These are phyloP conservation scores for Aspergillus pseudoglaucus DNA, from an alignment of 2,329 filamentous ascomycete species.

Conservation along the genomic window DNA sequence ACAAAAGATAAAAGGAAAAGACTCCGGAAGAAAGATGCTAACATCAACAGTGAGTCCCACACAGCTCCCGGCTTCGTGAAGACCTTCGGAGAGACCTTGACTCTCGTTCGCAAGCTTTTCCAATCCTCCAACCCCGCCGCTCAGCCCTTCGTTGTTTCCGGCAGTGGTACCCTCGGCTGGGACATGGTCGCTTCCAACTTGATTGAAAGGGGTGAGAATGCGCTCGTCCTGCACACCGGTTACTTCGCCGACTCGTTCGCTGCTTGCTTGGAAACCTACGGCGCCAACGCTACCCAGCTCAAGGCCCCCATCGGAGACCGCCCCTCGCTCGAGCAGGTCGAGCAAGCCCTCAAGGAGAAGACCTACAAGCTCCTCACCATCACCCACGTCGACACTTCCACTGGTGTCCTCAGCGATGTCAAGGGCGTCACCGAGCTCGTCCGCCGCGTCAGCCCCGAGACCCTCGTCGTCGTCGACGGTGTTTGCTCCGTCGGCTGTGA, in stretches of 20 bases:
- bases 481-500: slow-evolving; percentile 96
- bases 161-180: slow-evolving; percentile 94
- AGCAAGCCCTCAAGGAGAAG: slow-evolving; percentile 81
- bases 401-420: slow-evolving; percentile 87
- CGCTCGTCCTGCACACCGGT: slow-evolving; percentile 86
- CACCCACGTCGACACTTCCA: slow-evolving; percentile 96
- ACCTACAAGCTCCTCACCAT: slow-evolving; percentile 91
- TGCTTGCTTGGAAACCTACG: slow-evolving; percentile 86
- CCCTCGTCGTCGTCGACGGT: slow-evolving; percentile 85
- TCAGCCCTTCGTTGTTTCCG: slow-evolving; percentile 89
- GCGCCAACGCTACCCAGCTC: slow-evolving; percentile 81
- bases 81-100: slow-evolving; percentile 81
- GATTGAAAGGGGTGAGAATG: slow-evolving; percentile 80
- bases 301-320: slow-evolving; percentile 83
- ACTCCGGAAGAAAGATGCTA: not conserved
- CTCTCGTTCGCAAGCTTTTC: slow-evolving; percentile 87
- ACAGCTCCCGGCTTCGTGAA: slow-evolving; percentile 84
- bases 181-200: slow-evolving; percentile 93
- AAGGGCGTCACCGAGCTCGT: slow-evolving; percentile 77
- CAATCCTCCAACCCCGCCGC: slow-evolving; percentile 74
- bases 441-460: slow-evolving; percentile 80
- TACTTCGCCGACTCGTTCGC: slow-evolving; percentile 97
- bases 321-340: slow-evolving; percentile 79
- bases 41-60: slow-evolving; percentile 70
- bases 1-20: not conserved